Evolutionary conservation across 73 alveolate genomes (phyloP).

Genomic region (Paramecium biaurelia): DNA sequence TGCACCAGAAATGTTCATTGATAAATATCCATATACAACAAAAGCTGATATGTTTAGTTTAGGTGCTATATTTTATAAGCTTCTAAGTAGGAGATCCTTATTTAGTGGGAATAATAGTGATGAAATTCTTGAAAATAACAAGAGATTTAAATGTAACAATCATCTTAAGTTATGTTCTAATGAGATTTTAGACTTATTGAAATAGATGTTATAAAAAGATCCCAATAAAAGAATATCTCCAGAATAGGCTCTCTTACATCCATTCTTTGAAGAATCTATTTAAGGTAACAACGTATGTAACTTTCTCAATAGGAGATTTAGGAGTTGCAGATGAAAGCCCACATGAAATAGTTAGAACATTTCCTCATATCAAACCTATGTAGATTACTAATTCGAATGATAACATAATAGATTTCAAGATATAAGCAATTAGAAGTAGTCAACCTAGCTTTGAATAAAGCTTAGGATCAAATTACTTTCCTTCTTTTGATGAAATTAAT

Average conservation of each 20-base stretch:
- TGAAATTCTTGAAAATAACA: constrained; percentile 5
- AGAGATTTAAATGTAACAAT: not conserved
- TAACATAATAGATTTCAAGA: not conserved
- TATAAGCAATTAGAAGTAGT: not conserved
- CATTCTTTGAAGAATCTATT: not conserved
- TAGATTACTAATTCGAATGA: not conserved
- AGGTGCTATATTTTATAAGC: constrained; percentile 73
- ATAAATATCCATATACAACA: constrained; percentile 77
- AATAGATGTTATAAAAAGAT: constrained; percentile 63
- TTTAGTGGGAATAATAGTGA: not conserved
- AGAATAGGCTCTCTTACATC: not conserved
- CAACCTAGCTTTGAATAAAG: not conserved
- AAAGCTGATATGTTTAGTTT: constrained; percentile 91
- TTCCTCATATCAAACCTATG: not conserved
- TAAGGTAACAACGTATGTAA: not conserved
- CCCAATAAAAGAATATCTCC: constrained; percentile 66
- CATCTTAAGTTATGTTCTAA: not conserved
- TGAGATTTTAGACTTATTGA: constrained; percentile 68
- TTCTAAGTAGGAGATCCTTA: constrained; percentile 42
- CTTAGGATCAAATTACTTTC: not conserved
- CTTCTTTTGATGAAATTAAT: not conserved
- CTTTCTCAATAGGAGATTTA: not conserved
- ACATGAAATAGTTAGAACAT: constrained; percentile 20
- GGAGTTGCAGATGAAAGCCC: constrained; percentile 38
- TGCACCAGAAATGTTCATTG: constrained; percentile 91